phyloP scores from a whole-genome alignment of 2,329 filamentous ascomycete species.

The Trichoderma guizhouense region DNA sequence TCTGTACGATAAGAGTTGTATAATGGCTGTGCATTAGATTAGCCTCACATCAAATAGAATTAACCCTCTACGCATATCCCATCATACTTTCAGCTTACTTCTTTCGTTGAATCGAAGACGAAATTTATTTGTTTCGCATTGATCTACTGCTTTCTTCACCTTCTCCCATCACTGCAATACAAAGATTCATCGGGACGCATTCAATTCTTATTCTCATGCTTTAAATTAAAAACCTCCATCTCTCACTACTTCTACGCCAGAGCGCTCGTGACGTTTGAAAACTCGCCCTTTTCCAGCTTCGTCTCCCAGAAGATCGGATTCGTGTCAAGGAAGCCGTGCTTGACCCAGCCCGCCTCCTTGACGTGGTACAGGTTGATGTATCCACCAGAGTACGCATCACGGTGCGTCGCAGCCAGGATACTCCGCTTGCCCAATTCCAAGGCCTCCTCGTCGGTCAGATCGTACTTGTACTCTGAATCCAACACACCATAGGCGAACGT shows the following conservation, averaged over 20 bases:
- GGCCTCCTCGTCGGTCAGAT: constrained; percentile 81
- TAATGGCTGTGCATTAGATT: neutral
- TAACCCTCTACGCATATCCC: neutral
- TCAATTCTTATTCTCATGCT: neutral
- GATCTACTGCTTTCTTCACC: neutral
- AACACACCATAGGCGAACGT: constrained; percentile 98
- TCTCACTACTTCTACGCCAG: constrained; percentile 43
- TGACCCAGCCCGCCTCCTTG: constrained; percentile 98
- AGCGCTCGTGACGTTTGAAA: constrained; percentile 86
- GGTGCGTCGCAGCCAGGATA: constrained; percentile 92
- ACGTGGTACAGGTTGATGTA: constrained; percentile 99
- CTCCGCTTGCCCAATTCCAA: constrained; percentile 86
- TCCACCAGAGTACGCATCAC: constrained; percentile 97
- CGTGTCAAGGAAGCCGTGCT: constrained; percentile 96
- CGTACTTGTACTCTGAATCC: constrained; percentile 91
- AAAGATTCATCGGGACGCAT: neutral
- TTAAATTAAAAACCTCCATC: neutral
- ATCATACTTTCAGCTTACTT: too few relatives aligned
- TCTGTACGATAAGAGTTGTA: neutral
- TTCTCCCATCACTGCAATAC: neutral
- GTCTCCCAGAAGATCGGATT: constrained; percentile 99
- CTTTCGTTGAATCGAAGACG: neutral
- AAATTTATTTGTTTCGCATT: neutral
- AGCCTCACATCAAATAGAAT: neutral
- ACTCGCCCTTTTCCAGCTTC: constrained; percentile 97